phyloP scores from a whole-genome alignment of 2,329 filamentous ascomycete species.

The Colletotrichum gigasporum region DNA sequence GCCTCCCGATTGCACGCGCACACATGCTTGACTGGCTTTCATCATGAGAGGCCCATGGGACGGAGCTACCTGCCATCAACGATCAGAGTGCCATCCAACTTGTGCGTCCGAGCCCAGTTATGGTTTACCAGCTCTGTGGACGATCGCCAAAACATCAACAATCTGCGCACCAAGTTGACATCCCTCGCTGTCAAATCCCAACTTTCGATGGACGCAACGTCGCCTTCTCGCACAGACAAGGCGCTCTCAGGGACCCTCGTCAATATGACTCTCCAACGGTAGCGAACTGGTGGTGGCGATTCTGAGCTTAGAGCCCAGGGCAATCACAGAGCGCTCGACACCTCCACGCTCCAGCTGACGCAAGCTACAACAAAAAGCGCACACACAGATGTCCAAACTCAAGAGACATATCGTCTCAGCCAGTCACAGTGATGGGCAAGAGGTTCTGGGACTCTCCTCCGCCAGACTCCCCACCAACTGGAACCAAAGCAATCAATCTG shows the following conservation, averaged over 20 bases:
- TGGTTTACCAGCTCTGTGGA: neutral
- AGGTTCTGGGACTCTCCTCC: constrained; percentile 4
- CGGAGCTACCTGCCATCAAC: neutral
- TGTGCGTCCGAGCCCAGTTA: constrained; percentile 5
- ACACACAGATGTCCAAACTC: neutral
- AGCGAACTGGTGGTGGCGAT: neutral
- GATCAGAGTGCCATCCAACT: neutral
- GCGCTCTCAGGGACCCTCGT: neutral
- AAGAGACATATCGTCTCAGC: neutral
- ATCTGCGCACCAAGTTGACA: neutral
- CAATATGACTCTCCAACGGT: constrained; percentile 5
- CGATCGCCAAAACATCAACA: neutral
- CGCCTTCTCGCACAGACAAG: constrained; percentile 12
- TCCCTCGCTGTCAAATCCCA: neutral
- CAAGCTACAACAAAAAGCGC: neutral
- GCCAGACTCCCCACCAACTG: constrained; percentile 5
- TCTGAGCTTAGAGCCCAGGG: too few species aligned
- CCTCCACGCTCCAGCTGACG: neutral
- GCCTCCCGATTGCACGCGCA: constrained; percentile 1
- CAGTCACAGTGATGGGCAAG: constrained; percentile 1
- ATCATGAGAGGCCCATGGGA: constrained; percentile 5
- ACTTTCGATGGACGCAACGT: constrained; percentile 7
- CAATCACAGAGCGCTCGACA: neutral
- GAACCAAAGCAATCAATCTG: constrained; percentile 19
- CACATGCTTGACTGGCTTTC: neutral